A percentile compares a stretch with the other conserved stretches of the same genome.
These are phyloP conservation scores for Adenanthera pavonina DNA, from an alignment of 306 rosid genomes.

Conservation along the genomic window DNA sequence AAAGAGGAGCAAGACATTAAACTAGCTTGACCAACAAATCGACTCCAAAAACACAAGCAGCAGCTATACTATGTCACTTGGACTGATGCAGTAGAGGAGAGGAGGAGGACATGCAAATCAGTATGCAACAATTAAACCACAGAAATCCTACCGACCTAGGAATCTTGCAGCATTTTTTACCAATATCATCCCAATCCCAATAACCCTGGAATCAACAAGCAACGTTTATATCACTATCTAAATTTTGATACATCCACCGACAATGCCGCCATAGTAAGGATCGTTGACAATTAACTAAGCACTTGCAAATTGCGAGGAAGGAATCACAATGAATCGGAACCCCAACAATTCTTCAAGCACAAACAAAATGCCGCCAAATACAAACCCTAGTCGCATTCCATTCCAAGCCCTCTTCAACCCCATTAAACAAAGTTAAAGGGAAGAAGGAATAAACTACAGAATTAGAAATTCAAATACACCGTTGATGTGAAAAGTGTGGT, in stretches of 20 bases:
- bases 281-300: background rate
- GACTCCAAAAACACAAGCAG: background rate
- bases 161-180: background rate
- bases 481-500: background rate
- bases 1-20: background rate
- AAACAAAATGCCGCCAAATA: background rate
- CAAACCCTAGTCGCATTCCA: conserved; percentile 26
- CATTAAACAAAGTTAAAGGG: background rate
- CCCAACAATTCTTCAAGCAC: background rate
- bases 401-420: background rate
- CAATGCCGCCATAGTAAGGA: background rate
- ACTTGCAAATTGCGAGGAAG: background rate
- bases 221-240: background rate
- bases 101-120: background rate
- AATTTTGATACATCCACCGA: background rate
- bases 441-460: background rate
- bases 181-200: too few relatives aligned
- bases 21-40: background rate
- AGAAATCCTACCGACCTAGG: background rate
- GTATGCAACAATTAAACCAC: background rate
- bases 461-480: background rate
- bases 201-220: too few relatives aligned
- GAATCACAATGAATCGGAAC: background rate
- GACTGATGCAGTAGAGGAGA: background rate
- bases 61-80: too few relatives aligned